Base-by-base conservation (phyloP, 2,329 filamentous ascomycete species). In the Dactylonectria macrodidyma region DNA sequence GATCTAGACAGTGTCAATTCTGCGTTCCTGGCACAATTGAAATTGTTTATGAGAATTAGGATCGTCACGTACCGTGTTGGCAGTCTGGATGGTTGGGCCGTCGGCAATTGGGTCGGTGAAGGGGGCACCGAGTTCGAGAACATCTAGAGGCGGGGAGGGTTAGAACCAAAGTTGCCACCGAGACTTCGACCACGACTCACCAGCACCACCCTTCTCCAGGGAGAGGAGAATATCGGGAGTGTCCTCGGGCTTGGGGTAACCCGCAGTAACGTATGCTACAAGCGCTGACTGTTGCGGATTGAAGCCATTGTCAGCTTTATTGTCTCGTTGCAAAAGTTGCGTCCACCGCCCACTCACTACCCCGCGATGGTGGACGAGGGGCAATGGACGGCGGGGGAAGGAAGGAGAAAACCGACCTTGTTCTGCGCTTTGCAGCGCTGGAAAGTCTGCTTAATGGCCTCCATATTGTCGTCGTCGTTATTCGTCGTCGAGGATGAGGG, bases 31-130 rank as follows among this genome's bases (percentile, higher is more conserved):
- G n/a, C 33, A n/a, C 48, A n/a, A 62, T 48, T 48, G 52, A 59
- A 22, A 11, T 16, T 30, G 64, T 46, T 26, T 24, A 26, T 16
- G 12, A n/a, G n/a, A 16, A 19, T 48, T 38, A 48, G 51, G 5
- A 3, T 30, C 62, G 54, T 50, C 78, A 82, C 77, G 84, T 91
- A 86, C 90, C 47, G 94, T 98, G 84, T 99, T 99, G 72, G 96
- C 90, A 71, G 91, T 96, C 85, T 99, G 96, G 74, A 99, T 98
- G 5, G 95, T 98, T 41, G 96, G 96, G 33, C 96, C 96, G 82
- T 99, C 96, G 75, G 95, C 96, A 82, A 98, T 98, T 66, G 96
- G 96, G 81, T 99, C 96, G 77, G 95, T 98, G 84, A 99, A 99
- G 59, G 96, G 96, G 64, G 97, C 91, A 71, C 95, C 96, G 74